Conservation (phyloP, 2,329 filamentous ascomycete genomes). For the Myriangium duriaei region DNA sequence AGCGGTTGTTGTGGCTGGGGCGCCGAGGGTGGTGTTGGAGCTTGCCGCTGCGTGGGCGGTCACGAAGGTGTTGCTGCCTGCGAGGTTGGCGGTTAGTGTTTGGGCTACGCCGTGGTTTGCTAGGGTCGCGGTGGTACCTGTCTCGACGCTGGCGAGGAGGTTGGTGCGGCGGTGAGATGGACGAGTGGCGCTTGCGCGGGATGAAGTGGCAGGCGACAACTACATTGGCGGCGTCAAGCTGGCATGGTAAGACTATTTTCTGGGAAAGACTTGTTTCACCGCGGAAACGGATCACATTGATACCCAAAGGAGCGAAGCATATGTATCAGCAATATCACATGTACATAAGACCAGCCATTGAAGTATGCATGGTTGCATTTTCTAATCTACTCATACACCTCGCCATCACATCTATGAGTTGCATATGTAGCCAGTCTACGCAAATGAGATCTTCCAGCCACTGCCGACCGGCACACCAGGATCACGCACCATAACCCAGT, state of each 20-base stretch:
- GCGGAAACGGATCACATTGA: no score
- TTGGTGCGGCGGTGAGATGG: background rate
- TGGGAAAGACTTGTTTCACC: no score
- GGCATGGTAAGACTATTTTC: no score
- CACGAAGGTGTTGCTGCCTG: conserved; percentile 71
- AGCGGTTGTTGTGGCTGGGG: conserved; percentile 18
- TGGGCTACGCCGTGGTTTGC: conserved; percentile 85
- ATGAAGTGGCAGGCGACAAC: no score
- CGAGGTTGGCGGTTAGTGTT: conserved; percentile 64
- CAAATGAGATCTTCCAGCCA: conserved; percentile 51
- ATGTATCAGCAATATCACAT: no score
- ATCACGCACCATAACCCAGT: conserved; percentile 51
- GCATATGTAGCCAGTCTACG: conserved; percentile 4
- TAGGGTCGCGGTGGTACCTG: conserved; percentile 9
- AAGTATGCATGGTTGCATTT: no score
- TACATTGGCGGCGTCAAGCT: no score
- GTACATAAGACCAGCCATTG: no score
- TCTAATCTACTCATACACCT: no score
- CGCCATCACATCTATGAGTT: no score
- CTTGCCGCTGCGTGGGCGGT: conserved; percentile 84
- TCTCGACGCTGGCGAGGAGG: conserved; percentile 5
- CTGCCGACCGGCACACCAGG: conserved; percentile 49
- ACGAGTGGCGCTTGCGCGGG: no score
- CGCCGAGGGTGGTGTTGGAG: conserved; percentile 46
- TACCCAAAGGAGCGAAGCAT: no score